phyloP scores from a whole-genome alignment of 495 filamentous ascomycete species.

The Cercophora samala region DNA sequence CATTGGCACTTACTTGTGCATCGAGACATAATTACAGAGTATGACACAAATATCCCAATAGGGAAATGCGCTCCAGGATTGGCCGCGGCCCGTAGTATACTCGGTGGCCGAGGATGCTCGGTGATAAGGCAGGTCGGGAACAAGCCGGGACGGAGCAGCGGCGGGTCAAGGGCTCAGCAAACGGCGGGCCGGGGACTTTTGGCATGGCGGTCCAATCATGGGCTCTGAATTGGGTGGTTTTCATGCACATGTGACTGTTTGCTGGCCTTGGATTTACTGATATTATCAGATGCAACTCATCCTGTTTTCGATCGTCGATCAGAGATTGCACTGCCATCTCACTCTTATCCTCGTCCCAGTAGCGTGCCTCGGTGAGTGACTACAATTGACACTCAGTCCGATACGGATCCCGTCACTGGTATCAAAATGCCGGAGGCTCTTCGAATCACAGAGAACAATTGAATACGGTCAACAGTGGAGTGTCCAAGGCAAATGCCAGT shows the following conservation, averaged over 20 bases:
- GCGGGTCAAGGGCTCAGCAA: not conserved
- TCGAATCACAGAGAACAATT: not conserved
- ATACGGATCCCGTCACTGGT: not conserved
- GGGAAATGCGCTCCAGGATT: not conserved
- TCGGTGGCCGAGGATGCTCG: not conserved
- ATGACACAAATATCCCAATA: not conserved
- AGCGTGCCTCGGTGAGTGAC: not conserved
- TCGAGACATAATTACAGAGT: not conserved
- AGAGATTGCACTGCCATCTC: not conserved
- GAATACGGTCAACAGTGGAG: no score
- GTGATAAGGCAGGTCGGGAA: not conserved
- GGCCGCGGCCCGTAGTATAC: not conserved
- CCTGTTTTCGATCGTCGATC: not conserved
- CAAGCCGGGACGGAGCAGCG: not conserved
- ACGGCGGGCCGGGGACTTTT: not conserved
- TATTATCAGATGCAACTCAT: not conserved
- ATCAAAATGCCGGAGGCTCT: not conserved
- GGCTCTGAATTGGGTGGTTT: not conserved
- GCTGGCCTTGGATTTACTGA: not conserved
- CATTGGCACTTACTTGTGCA: no score
- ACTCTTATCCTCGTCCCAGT: not conserved
- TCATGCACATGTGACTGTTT: not conserved
- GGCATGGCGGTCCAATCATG: not conserved
- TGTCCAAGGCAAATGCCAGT: no score
- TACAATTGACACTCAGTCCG: not conserved